These are phyloP conservation scores for Nemania diffusa DNA, from an alignment of 2,329 filamentous ascomycete genomes.

Conservation along the genomic window DNA sequence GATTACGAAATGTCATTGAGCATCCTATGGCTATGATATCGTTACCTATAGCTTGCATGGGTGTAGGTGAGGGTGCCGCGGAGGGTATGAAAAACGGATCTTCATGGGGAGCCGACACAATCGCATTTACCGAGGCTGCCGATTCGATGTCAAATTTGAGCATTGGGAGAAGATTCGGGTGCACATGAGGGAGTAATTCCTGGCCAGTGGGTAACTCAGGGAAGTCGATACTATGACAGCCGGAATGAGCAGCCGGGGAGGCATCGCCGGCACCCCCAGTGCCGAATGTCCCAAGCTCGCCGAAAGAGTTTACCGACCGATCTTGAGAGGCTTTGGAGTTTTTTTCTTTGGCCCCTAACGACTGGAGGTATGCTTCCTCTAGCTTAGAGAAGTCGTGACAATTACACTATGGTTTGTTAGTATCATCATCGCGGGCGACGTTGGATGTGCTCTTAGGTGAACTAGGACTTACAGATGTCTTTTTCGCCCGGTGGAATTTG, in stretches of 20 bases:
- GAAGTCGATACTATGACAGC: constrained; percentile 33
- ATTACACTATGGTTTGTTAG: constrained; percentile 45
- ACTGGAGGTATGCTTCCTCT: constrained; percentile 42
- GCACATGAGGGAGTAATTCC: constrained; percentile 28
- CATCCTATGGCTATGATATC: constrained; percentile 39
- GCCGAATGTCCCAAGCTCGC: constrained; percentile 42
- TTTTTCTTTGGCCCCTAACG: constrained; percentile 13
- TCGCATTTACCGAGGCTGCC: constrained; percentile 34
- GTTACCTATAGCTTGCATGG: constrained; percentile 2
- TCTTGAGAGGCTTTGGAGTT: constrained; percentile 10
- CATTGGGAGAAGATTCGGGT: constrained; percentile 33
- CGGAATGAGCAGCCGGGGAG: constrained; percentile 27
- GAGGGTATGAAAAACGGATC: constrained; percentile 36
- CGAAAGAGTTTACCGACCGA: constrained; percentile 28
- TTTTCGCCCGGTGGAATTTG: constrained; percentile 42
- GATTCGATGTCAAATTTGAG: constrained; percentile 40
- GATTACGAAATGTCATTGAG: constrained; percentile 33
- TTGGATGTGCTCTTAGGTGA: not conserved
- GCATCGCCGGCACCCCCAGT: constrained; percentile 41
- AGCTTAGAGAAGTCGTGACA: constrained; percentile 47
- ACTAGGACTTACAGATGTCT: constrained; percentile 42
- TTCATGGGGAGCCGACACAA: constrained; percentile 36
- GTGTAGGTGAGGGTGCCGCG: constrained; percentile 26
- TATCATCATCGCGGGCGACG: not conserved
- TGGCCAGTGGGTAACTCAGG: constrained; percentile 34